Evolutionary conservation across 1,284 basidiomycete genomes (phyloP), one percentile per base, ranked within the genome.

Genomic region (Malassezia japonica): DNA sequence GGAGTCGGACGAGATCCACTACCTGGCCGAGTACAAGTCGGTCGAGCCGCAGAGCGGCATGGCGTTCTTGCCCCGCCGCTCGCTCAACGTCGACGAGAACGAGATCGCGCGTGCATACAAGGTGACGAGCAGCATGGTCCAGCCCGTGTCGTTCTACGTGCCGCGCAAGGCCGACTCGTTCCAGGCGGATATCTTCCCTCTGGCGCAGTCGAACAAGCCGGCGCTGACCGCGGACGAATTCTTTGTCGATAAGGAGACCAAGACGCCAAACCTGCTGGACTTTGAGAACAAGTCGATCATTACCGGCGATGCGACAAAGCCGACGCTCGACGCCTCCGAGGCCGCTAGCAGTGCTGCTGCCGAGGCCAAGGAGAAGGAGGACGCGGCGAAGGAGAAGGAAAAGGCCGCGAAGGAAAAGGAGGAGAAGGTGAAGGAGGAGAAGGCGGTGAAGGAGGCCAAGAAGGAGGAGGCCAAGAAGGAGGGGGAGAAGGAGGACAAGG

Each of bases 101-200:
- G 94, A 98, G 75, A 95, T 96, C 62, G 91, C 89, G 1, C 81
- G 89, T 36, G 89, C 86, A 0, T 95, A 88, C 81, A 98, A 98
- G 76, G 80, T 95, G 24, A 80, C 83, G 4, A 82, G 80, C 1
- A 77, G 77, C 20, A 77, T 79, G 28, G 81, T 95, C 55, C 89
- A 95, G 72, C 86, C 90, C 2, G 85, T 96, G 63, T 83, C 83
- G 1, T 96, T 95, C 76, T 85, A 90, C 64, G 89, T 95, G 16
- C 92, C 91, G 10, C 82, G 91, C 61, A 90, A 86, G 75, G 86
- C 85, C 23, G 87, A 90, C 54, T 80, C 82, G 4, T 91, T 90
- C 83, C 87, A 87, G 75, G 83, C 86, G 12, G 88, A 92, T 74
- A 92, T 98, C 70, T 96, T 83, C 80, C 91, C 92, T 1, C 85